Conservation (phyloP, 2,329 filamentous ascomycete genomes). For the Penicillium occitanis region DNA sequence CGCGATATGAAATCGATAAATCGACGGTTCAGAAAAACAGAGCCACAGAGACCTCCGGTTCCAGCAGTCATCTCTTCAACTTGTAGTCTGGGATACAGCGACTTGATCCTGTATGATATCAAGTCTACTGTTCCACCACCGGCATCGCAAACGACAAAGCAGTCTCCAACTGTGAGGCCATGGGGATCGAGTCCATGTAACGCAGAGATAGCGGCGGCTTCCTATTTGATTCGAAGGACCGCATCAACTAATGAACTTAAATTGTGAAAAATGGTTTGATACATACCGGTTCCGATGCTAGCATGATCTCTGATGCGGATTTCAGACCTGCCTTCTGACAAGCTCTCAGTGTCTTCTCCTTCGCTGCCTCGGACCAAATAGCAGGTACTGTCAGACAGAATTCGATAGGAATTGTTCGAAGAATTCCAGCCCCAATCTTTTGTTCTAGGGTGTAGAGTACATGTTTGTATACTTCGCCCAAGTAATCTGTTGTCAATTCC, state of each 20-base stretch:
- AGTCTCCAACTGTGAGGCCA: conserved; percentile 94
- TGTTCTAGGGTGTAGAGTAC: conserved; percentile 96
- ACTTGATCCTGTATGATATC: conserved; percentile 97
- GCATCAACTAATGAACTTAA: neutral
- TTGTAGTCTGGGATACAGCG: conserved; percentile 88
- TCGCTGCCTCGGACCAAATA: conserved; percentile 98
- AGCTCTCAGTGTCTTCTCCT: conserved; percentile 93
- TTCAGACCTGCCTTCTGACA: conserved; percentile 97
- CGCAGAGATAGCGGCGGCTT: conserved; percentile 94
- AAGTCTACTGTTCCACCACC: conserved; percentile 97
- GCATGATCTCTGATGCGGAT: conserved; percentile 43
- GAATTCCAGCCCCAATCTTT: conserved; percentile 94
- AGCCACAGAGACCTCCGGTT: conserved; percentile 95
- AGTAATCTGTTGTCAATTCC: conserved; percentile 98
- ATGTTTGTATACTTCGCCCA: conserved; percentile 95
- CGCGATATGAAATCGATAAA: conserved; percentile 77
- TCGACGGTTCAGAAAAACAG: conserved; percentile 93
- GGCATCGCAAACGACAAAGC: conserved; percentile 94
- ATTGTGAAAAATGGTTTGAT: neutral
- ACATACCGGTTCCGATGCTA: neutral
- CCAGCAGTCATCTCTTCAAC: conserved; percentile 96
- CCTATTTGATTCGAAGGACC: conserved; percentile 76
- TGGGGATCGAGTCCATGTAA: conserved; percentile 77
- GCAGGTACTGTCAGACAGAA: conserved; percentile 97
- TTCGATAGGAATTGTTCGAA: conserved; percentile 93